phyloP scores from a whole-genome alignment of 257 asterid species.

The Ophiorrhiza pumila region DNA sequence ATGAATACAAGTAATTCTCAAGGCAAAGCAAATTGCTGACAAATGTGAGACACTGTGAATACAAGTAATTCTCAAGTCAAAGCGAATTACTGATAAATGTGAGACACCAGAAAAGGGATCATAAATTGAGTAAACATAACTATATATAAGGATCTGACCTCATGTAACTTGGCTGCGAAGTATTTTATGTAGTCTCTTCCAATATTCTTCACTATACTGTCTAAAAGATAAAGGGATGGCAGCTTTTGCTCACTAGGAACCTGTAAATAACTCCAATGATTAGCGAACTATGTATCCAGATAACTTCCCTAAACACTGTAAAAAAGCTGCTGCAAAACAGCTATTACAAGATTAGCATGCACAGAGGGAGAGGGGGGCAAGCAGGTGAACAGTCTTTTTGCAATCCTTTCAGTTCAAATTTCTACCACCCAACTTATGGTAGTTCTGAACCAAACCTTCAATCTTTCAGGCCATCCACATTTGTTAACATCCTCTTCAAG shows the following conservation, averaged over 20 bases:
- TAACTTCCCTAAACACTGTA: not conserved
- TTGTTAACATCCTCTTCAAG: not conserved
- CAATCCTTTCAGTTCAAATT: not conserved
- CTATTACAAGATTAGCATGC: not conserved
- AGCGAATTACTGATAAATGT: not conserved
- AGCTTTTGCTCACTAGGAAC: conserved; percentile 87
- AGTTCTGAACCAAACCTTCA: not conserved
- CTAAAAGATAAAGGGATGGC: conserved; percentile 90
- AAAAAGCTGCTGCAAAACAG: not conserved
- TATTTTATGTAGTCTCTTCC: conserved; percentile 87
- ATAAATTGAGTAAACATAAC: not conserved
- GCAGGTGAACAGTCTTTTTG: not conserved
- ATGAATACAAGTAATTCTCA: not conserved
- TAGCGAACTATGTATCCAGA: conserved; percentile 21
- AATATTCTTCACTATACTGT: conserved; percentile 96
- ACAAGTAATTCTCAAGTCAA: conserved; percentile 1
- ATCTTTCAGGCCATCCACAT: not conserved
- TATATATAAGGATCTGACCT: conserved; percentile 47
- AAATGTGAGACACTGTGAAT: not conserved
- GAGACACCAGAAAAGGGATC: not conserved
- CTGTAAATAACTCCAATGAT: conserved; percentile 47
- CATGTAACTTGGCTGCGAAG: conserved; percentile 70
- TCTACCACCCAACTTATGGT: not conserved
- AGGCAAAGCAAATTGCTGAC: not conserved
- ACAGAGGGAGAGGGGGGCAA: not conserved